Percentiles rank a stretch among this genome's conserved stretches.
Conservation (phyloP, 441 rosid species). For the Erysimum pusillum region DNA sequence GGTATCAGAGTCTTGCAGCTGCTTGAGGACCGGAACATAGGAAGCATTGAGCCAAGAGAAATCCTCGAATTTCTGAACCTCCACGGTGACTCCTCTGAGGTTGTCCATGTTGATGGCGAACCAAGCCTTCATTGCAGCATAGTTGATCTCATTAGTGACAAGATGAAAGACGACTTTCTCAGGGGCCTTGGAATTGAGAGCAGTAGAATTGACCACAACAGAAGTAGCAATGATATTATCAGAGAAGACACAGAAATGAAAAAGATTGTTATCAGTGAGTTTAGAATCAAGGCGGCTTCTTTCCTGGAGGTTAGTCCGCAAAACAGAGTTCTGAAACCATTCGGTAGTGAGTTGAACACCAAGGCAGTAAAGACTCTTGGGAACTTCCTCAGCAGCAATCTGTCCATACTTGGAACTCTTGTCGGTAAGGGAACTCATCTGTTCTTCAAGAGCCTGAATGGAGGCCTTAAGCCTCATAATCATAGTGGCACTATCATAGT, state of each 20-base stretch:
- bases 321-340: constrained; percentile 71
- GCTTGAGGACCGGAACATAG: constrained; percentile 96
- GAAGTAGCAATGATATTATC: constrained; percentile 94
- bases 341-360: constrained; percentile 86
- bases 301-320: constrained; percentile 58
- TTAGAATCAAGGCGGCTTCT: constrained; percentile 54
- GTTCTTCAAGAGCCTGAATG: too few relatives aligned
- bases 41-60: constrained; percentile 97
- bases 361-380: constrained; percentile 94
- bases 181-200: constrained; percentile 75
- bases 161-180: constrained; percentile 82
- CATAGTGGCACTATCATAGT: too few relatives aligned
- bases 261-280: constrained; percentile 55
- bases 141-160: constrained; percentile 93
- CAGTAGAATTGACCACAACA: constrained; percentile 87
- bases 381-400: constrained; percentile 98
- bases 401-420: constrained; percentile 94
- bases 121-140: constrained; percentile 94
- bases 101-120: constrained; percentile 75
- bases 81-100: constrained; percentile 82
- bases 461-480: too few relatives aligned
- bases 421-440: too few relatives aligned
- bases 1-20: constrained; percentile 96
- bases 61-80: constrained; percentile 95
- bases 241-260: constrained; percentile 85